Conservation (phyloP, 202 grass and related monocot genomes). For the Zizania palustris region DNA sequence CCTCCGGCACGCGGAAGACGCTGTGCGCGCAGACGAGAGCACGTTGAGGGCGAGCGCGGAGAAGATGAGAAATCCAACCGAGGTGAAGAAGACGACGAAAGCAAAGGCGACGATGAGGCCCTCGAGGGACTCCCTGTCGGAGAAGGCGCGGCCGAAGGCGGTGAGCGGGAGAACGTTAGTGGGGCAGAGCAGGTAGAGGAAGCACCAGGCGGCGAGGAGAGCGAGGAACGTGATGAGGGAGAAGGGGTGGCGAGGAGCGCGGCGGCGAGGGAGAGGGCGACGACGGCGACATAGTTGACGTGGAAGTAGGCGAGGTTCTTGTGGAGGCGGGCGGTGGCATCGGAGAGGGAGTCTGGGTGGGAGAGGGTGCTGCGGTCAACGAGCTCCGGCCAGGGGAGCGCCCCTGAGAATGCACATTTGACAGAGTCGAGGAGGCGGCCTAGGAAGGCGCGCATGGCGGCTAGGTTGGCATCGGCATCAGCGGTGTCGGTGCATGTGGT, state of each 20-base stretch:
- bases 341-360: conserved; percentile 46
- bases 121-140: conserved; percentile 52
- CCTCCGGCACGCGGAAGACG: conserved; percentile 49
- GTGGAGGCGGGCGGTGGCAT: conserved; percentile 52
- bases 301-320: conserved; percentile 66
- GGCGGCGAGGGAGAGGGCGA: conserved; percentile 45
- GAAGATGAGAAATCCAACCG: conserved; percentile 56
- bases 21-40: conserved; percentile 48
- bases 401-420: conserved; percentile 37
- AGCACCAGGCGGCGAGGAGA: conserved; percentile 52
- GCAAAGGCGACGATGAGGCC: conserved; percentile 43
- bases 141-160: conserved; percentile 51
- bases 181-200: conserved; percentile 60
- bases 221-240: conserved; percentile 50
- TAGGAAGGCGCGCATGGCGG: conserved; percentile 39
- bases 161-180: conserved; percentile 45
- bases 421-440: conserved; percentile 39
- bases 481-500: background rate
- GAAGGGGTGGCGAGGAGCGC: conserved; percentile 55
- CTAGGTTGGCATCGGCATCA: conserved; percentile 6
- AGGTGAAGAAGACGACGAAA: conserved; percentile 57
- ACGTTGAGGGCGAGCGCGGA: conserved; percentile 50
- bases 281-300: conserved; percentile 57
- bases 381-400: conserved; percentile 50
- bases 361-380: conserved; percentile 41